Evolutionary conservation across 331 rosid species (phyloP).

Genomic region (Telfairia occidentalis): DNA sequence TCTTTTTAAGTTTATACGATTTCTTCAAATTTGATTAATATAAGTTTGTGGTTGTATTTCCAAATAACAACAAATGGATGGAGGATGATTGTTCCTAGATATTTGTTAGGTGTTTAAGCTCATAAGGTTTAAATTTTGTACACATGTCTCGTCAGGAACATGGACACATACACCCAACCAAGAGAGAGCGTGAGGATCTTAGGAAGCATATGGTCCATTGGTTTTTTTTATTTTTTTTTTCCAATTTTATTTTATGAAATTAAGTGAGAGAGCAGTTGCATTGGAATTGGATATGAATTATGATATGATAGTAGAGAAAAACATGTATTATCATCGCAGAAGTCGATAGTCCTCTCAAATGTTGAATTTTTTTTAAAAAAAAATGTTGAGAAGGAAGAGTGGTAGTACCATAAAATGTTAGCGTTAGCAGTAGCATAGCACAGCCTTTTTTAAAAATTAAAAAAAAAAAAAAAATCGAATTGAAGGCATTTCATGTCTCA

Average conservation of each 20-base stretch:
- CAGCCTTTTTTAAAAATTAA: no score
- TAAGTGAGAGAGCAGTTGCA: not conserved
- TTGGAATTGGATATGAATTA: not conserved
- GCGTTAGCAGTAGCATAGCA: not conserved
- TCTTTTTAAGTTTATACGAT: no score
- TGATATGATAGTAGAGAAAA: no score
- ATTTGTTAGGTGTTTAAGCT: not conserved
- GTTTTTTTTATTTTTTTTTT: no score
- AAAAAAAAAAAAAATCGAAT: not conserved
- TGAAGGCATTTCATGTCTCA: constrained; percentile 9
- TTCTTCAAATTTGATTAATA: no score
- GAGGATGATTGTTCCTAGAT: not conserved
- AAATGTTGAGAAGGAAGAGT: not conserved
- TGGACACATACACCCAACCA: not conserved
- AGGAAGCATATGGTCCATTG: constrained; percentile 3
- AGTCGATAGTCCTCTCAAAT: no score
- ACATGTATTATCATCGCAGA: no score
- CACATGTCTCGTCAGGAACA: not conserved
- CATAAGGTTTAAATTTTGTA: not conserved
- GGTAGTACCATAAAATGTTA: not conserved
- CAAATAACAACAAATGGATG: no score
- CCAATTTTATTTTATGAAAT: no score
- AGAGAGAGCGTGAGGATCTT: not conserved
- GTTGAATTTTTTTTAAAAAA: no score
- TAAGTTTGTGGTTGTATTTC: no score